Evolutionary conservation across 2,329 filamentous ascomycete genomes (phyloP).

Genomic region (Trichoderma polysporum): DNA sequence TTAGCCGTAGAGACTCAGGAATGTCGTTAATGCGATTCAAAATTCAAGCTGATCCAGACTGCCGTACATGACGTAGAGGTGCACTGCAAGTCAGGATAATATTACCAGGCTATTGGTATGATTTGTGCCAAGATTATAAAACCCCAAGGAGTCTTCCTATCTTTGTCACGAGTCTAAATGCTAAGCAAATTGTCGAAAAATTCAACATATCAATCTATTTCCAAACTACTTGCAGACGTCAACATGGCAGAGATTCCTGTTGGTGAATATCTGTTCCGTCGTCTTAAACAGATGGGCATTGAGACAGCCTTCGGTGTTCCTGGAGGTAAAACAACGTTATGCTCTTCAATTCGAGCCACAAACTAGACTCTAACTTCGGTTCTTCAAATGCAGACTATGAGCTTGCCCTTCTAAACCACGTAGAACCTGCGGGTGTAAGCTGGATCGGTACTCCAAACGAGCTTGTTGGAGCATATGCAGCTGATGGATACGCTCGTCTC

Average conservation of each 20-base stretch:
- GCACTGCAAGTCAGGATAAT: no score
- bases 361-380: background rate
- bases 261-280: constrained; percentile 2
- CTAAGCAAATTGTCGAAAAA: background rate
- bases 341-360: background rate
- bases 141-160: background rate
- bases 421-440: background rate
- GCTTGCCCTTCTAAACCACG: constrained; percentile 3
- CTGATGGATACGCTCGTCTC: constrained; percentile 14
- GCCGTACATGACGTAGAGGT: no score
- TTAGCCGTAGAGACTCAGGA: background rate
- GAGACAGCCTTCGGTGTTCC: constrained; percentile 13
- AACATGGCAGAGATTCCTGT: background rate
- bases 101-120: no score
- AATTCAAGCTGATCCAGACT: no score
- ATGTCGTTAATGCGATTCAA: no score
- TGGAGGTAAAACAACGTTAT: background rate
- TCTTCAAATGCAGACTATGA: background rate
- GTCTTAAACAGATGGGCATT: constrained; percentile 6
- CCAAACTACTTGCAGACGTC: background rate
- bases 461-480: constrained; percentile 8
- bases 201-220: background rate
- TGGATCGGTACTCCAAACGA: constrained; percentile 14
- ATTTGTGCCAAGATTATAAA: background rate
- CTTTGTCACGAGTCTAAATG: background rate